Evolutionary conservation across 371 early-diverging fungal genomes (phyloP).

Genomic region (Globomyces sp.): DNA sequence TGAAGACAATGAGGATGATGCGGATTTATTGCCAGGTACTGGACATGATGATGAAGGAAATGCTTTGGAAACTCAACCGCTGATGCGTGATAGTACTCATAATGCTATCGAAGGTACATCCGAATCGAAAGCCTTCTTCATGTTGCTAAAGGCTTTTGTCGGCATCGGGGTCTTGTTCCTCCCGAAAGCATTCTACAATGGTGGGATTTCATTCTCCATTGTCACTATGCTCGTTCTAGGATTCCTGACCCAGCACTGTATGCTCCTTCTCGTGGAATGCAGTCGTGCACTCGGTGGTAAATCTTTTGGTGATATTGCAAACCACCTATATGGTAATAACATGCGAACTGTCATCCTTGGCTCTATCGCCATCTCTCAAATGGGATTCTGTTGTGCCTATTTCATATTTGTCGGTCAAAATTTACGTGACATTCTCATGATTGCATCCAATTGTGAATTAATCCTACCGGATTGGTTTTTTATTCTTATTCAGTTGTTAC

Average conservation of each 20-base stretch:
- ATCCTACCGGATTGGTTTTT: constrained; percentile 57
- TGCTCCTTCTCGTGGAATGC: constrained; percentile 56
- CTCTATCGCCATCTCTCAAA: constrained; percentile 84
- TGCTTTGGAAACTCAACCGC: constrained; percentile 51
- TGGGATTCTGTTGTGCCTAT: constrained; percentile 86
- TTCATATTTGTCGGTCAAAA: constrained; percentile 84
- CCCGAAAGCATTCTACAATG: constrained; percentile 68
- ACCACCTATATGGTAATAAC: constrained; percentile 73
- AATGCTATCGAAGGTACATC: constrained; percentile 61
- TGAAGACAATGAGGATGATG: constrained; percentile 57
- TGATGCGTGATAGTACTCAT: constrained; percentile 43
- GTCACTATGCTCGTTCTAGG: constrained; percentile 50
- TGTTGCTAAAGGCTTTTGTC: constrained; percentile 83
- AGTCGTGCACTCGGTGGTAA: constrained; percentile 52
- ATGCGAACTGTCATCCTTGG: constrained; percentile 74
- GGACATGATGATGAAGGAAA: constrained; percentile 11
- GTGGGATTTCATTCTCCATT: constrained; percentile 58
- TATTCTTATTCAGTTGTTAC: constrained; percentile 64
- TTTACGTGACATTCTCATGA: constrained; percentile 63
- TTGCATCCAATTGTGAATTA: constrained; percentile 54
- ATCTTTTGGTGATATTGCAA: constrained; percentile 91
- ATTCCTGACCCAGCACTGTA: constrained; percentile 56
- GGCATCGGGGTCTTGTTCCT: constrained; percentile 87
- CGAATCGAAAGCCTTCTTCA: constrained; percentile 77
- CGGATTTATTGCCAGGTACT: constrained; percentile 18